These are phyloP conservation scores for Passiflora organensis DNA, from an alignment of 345 rosid genomes.

Conservation along the genomic window DNA sequence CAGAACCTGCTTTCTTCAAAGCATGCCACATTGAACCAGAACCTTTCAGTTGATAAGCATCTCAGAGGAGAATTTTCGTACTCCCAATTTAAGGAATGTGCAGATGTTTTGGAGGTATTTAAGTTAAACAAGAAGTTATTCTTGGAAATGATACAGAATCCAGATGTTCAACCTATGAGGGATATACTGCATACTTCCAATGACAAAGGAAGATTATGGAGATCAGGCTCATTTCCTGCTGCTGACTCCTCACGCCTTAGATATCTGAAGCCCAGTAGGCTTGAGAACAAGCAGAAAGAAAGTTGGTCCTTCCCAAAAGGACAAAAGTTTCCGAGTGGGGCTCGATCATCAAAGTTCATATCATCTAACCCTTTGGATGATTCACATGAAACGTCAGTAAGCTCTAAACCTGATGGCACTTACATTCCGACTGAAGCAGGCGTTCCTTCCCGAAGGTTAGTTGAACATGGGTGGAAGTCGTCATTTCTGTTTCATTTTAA, in stretches of 20 bases:
- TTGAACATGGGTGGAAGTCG: slow-evolving; percentile 47
- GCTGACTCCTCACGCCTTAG: slow-evolving; percentile 26
- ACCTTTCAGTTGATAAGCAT: slow-evolving; percentile 12
- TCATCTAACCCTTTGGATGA: slow-evolving; percentile 12
- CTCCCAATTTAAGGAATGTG: slow-evolving; percentile 45
- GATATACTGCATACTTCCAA: slow-evolving; percentile 30
- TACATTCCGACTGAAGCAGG: slow-evolving; percentile 19
- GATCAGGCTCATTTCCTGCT: slow-evolving; percentile 82
- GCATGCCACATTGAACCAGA: slow-evolving; percentile 15
- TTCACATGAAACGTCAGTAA: slow-evolving; percentile 5
- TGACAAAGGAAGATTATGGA: slow-evolving; percentile 33
- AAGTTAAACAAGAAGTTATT: slow-evolving; percentile 51
- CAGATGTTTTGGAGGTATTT: slow-evolving; percentile 53
- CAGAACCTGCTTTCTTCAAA: slow-evolving; percentile 8
- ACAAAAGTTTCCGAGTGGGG: slow-evolving; percentile 15
- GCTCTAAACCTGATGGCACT: background rate
- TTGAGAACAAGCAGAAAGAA: slow-evolving; percentile 71
- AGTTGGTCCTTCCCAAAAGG: slow-evolving; percentile 48
- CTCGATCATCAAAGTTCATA: slow-evolving; percentile 11
- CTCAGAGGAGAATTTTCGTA: slow-evolving; percentile 17
- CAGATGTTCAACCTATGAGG: slow-evolving; percentile 25
- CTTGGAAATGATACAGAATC: slow-evolving; percentile 42
- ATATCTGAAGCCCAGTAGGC: slow-evolving; percentile 39
- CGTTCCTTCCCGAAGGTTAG: slow-evolving; percentile 22
- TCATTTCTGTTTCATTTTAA: slow-evolving; percentile 42